Evolutionary conservation across 768 basidiomycete species (phyloP).

Genomic region (Russula vinacea): DNA sequence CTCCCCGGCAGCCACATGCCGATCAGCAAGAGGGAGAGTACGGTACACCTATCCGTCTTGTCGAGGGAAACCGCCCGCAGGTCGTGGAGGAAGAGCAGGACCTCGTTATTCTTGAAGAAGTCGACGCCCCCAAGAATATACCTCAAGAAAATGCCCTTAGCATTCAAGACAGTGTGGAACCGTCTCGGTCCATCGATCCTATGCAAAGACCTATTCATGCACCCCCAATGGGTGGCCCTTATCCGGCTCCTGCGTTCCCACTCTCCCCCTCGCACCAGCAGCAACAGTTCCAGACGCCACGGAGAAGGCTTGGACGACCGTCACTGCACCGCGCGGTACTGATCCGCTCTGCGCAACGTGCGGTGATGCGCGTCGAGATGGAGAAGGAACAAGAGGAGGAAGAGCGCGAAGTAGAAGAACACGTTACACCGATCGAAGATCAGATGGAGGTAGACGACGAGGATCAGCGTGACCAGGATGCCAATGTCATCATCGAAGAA

Average conservation of each 20-base stretch:
- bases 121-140: constrained; percentile 39
- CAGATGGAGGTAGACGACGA: constrained; percentile 27
- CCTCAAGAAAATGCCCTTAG: constrained; percentile 19
- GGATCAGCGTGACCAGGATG: constrained; percentile 18
- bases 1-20: constrained; percentile 30
- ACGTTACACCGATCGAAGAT: constrained; percentile 26
- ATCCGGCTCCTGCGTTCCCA: constrained; percentile 21
- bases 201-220: constrained; percentile 16
- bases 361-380: constrained; percentile 49
- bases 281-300: constrained; percentile 31
- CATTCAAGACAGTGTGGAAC: constrained; percentile 23
- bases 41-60: constrained; percentile 50
- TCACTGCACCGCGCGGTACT: constrained; percentile 68
- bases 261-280: constrained; percentile 30
- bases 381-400: constrained; percentile 51
- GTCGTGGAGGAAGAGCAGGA: constrained; percentile 70
- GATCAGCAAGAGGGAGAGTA: constrained; percentile 46
- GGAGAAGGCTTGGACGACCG: constrained; percentile 37
- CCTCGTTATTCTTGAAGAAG: constrained; percentile 68
- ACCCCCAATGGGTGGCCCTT: constrained; percentile 16
- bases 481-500: constrained; percentile 23
- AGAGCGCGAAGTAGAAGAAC: constrained; percentile 35
- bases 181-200: constrained; percentile 14
- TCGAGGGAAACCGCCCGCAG: constrained; percentile 61
- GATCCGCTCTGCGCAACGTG: constrained; percentile 65